Conservation (phyloP, 495 filamentous ascomycete species). For the Lentithecium fluviatile region DNA sequence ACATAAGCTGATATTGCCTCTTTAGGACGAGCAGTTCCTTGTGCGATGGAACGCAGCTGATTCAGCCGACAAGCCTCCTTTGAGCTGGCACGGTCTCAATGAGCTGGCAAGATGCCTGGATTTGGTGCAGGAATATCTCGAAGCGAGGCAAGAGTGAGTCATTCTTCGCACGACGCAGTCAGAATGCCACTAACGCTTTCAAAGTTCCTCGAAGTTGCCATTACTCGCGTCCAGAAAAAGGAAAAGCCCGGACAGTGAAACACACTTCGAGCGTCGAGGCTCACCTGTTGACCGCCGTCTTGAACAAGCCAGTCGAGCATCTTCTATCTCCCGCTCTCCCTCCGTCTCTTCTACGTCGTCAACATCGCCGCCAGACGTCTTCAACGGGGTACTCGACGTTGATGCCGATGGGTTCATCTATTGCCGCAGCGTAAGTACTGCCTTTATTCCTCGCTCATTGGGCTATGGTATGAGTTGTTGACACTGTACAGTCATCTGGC, state of each 20-base stretch:
- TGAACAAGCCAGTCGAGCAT: conserved; percentile 2
- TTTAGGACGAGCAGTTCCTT: conserved; percentile 42
- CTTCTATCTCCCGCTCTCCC: conserved; percentile 10
- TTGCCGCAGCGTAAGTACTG: conserved; percentile 28
- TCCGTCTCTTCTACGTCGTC: conserved; percentile 14
- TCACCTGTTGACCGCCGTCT: conserved; percentile 24
- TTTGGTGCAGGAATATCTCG: conserved; percentile 42
- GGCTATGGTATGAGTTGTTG: too few species aligned
- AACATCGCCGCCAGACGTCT: conserved; percentile 21
- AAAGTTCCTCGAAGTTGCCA: conserved; percentile 2
- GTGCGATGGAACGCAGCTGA: conserved; percentile 38
- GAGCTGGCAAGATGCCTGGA: conserved; percentile 39
- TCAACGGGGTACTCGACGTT: conserved; percentile 38
- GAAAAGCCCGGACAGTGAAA: conserved; percentile 34
- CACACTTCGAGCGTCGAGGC: conserved; percentile 14
- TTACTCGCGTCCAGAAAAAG: conserved; percentile 28
- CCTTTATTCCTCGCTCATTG: too few species aligned
- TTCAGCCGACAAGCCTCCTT: conserved; percentile 12
- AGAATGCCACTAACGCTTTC: not conserved
- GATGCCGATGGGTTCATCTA: conserved; percentile 35
- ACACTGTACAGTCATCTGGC: not conserved
- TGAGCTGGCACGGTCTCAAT: conserved; percentile 40
- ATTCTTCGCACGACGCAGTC: not conserved
- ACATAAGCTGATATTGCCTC: conserved; percentile 21
- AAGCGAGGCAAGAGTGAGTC: conserved; percentile 25